These are phyloP conservation scores for Lichtheimia ramosa DNA, from an alignment of 371 early-diverging fungal genomes.

Conservation along the genomic window DNA sequence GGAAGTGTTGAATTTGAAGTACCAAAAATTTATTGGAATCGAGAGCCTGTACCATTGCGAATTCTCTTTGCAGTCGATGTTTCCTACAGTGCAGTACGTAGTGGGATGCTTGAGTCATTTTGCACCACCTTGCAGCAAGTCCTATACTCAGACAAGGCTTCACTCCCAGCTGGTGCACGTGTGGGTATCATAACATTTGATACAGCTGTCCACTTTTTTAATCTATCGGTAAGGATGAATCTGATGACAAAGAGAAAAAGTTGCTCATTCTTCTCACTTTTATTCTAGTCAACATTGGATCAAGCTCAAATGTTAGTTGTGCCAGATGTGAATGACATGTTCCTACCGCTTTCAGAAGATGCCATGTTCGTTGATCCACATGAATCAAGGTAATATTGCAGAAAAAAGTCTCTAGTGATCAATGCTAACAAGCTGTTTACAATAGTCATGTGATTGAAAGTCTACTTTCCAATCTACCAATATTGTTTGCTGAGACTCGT, in stretches of 20 bases:
- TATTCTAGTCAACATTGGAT: conserved; percentile 60
- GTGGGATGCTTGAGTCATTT: conserved; percentile 73
- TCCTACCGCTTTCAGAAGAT: conserved; percentile 86
- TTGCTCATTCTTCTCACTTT: too few relatives aligned
- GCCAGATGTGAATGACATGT: conserved; percentile 87
- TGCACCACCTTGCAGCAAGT: conserved; percentile 66
- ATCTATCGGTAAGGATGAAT: conserved; percentile 62
- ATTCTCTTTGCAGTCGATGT: conserved; percentile 94
- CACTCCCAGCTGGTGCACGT: conserved; percentile 56
- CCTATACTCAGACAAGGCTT: conserved; percentile 59
- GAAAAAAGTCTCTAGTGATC: neutral
- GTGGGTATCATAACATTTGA: conserved; percentile 93
- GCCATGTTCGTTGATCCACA: conserved; percentile 86
- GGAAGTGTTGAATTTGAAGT: conserved; percentile 93
- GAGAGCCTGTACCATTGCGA: conserved; percentile 68
- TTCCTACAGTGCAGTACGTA: conserved; percentile 79
- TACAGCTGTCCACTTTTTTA: conserved; percentile 93
- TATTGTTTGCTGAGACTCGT: conserved; percentile 78
- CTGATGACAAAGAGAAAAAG: too few relatives aligned
- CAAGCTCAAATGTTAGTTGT: conserved; percentile 96
- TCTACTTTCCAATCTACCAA: conserved; percentile 80
- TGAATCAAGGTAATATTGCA: conserved; percentile 52
- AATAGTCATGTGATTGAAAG: conserved; percentile 68
- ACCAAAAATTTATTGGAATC: conserved; percentile 70
- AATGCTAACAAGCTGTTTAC: neutral